Conservation (phyloP, 768 basidiomycete genomes). For the Candolleomyces aberdarensis region DNA sequence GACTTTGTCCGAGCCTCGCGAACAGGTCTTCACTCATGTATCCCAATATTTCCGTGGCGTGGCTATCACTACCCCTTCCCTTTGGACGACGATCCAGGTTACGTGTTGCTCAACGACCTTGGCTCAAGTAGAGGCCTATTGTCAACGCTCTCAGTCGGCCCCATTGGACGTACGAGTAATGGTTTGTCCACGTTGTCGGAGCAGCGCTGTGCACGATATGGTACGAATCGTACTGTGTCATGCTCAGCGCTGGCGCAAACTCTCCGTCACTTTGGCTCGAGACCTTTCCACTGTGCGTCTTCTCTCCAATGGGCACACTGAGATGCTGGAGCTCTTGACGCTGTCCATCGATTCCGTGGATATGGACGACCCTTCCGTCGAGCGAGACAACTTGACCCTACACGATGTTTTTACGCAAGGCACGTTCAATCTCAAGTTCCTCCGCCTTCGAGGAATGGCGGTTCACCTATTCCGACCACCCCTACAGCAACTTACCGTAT, state of each 20-base stretch:
- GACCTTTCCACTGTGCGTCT: constrained; percentile 27
- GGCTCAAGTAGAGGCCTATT: constrained; percentile 25
- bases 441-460: constrained; percentile 44
- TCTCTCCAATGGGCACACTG: constrained; percentile 27
- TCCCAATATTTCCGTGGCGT: constrained; percentile 35
- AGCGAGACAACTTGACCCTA: constrained; percentile 16
- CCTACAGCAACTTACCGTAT: constrained; percentile 29
- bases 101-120: constrained; percentile 11
- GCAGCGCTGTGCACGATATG: background rate
- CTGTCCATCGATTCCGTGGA: constrained; percentile 25
- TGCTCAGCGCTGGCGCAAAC: constrained; percentile 33
- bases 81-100: constrained; percentile 41
- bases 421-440: constrained; percentile 29
- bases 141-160: constrained; percentile 30
- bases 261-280: constrained; percentile 25
- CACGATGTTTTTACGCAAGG: constrained; percentile 27
- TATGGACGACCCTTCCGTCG: constrained; percentile 20
- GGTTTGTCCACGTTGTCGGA: constrained; percentile 7
- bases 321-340: constrained; percentile 36
- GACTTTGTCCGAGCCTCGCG: constrained; percentile 23
- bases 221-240: constrained; percentile 24
- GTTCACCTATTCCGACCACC: constrained; percentile 38
- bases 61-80: constrained; percentile 30
- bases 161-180: constrained; percentile 32
- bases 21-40: constrained; percentile 38